These are phyloP conservation scores for Pachyrhizus erosus DNA, from an alignment of 306 rosid species.

Conservation along the genomic window DNA sequence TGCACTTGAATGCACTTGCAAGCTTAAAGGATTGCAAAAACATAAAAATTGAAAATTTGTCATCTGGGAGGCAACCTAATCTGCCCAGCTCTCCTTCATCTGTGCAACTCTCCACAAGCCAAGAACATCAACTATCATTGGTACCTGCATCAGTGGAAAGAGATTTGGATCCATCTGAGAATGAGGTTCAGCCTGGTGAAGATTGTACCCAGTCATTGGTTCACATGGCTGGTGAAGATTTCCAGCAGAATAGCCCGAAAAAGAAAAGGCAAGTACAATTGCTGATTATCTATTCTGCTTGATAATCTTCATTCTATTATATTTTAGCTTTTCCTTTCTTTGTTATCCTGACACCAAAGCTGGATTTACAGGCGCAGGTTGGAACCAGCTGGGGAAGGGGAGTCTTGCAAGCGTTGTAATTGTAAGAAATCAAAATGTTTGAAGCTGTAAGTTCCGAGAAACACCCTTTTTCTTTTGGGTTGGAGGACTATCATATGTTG, in stretches of 20 bases:
- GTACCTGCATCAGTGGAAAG: constrained; percentile 54
- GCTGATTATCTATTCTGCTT: constrained; percentile 12
- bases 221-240: constrained; percentile 60
- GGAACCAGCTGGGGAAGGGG: constrained; percentile 66
- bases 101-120: constrained; percentile 52
- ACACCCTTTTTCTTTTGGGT: constrained; percentile 1
- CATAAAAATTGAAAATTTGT: constrained; percentile 52
- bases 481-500: constrained; percentile 7
- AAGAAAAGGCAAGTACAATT: constrained; percentile 73
- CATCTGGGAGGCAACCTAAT: constrained; percentile 58
- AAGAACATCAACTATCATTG: constrained; percentile 53
- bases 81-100: constrained; percentile 54
- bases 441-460: constrained; percentile 75
- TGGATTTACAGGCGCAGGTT: constrained; percentile 68
- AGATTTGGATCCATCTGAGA: constrained; percentile 54
- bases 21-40: constrained; percentile 53
- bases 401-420: constrained; percentile 84
- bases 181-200: constrained; percentile 60
- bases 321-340: constrained; percentile 18
- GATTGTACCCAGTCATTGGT: constrained; percentile 64
- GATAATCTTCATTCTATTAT: not conserved
- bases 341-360: constrained; percentile 39
- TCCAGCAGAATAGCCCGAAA: constrained; percentile 76
- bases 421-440: constrained; percentile 95
- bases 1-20: constrained; percentile 86